A percentile compares a stretch with the other conserved stretches of the same genome.
phyloP scores from a whole-genome alignment of 495 filamentous ascomycete species.

The Xylaria palmicola region DNA sequence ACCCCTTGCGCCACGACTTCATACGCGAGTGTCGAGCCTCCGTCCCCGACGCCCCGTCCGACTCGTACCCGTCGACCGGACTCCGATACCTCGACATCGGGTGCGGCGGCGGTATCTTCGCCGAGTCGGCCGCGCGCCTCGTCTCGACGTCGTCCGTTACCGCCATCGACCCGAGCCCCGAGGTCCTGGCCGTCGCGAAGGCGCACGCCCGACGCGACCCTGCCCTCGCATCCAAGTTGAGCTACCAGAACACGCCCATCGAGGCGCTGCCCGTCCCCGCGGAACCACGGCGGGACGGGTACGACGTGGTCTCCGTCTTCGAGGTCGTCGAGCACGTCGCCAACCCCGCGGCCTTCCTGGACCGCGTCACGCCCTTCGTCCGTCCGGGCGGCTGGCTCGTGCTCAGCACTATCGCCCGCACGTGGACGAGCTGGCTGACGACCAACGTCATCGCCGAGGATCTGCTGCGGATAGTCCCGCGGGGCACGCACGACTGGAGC shows the following conservation, averaged over 20 bases:
- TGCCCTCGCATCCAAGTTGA: conserved; percentile 57
- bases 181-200: conserved; percentile 77
- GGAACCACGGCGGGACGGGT: conserved; percentile 40
- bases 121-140: conserved; percentile 84
- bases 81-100: conserved; percentile 86
- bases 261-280: conserved; percentile 59
- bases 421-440: conserved; percentile 80
- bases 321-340: conserved; percentile 94
- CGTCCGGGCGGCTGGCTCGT: conserved; percentile 91
- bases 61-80: conserved; percentile 13
- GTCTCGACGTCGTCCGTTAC: conserved; percentile 64
- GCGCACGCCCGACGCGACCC: conserved; percentile 69
- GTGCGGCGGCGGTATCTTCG: conserved; percentile 95
- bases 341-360: conserved; percentile 67
- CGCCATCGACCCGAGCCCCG: conserved; percentile 79
- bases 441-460: conserved; percentile 94
- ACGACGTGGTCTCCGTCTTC: conserved; percentile 82
- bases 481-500: conserved; percentile 90
- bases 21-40: conserved; percentile 67
- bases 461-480: conserved; percentile 80
- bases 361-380: conserved; percentile 65
- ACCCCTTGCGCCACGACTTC: conserved; percentile 92
- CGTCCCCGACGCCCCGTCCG: conserved; percentile 30
- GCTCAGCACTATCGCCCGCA: conserved; percentile 85
- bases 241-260: conserved; percentile 68